These are phyloP conservation scores for Rubus parviflorus DNA, from an alignment of 306 rosid genomes.

Conservation along the genomic window DNA sequence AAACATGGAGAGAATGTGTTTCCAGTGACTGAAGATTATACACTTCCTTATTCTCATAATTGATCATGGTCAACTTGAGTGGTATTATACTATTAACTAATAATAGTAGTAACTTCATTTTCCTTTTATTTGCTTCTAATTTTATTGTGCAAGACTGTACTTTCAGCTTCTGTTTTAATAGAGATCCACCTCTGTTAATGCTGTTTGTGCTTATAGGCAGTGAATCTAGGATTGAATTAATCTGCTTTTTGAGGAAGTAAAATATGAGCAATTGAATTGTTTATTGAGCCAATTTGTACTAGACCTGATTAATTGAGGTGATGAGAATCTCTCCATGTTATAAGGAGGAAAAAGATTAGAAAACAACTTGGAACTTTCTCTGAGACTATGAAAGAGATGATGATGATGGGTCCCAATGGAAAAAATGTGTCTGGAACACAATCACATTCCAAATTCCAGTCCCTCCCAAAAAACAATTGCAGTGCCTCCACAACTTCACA, in stretches of 20 bases:
- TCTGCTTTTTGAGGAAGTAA: not conserved
- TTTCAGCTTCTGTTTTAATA: not conserved
- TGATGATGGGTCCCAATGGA: conserved; percentile 24
- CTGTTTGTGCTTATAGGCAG: not conserved
- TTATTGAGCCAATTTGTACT: conserved; percentile 17
- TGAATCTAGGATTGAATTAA: not conserved
- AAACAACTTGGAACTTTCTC: conserved; percentile 49
- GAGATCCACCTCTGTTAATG: not conserved
- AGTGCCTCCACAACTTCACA: conserved; percentile 45
- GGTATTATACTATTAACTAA: conserved; percentile 27
- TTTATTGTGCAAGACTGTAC: not conserved
- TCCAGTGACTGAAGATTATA: conserved; percentile 32
- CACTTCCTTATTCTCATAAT: conserved; percentile 28
- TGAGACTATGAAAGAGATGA: conserved; percentile 18
- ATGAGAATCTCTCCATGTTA: conserved; percentile 40
- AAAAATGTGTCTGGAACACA: conserved; percentile 42
- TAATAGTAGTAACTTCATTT: not conserved
- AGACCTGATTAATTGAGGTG: conserved; percentile 17
- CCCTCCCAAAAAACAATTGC: conserved; percentile 41
- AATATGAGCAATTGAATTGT: not conserved
- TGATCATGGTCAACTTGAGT: conserved; percentile 56
- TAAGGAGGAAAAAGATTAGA: conserved; percentile 23
- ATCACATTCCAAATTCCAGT: conserved; percentile 59
- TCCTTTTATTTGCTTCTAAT: not conserved
- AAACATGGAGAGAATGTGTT: conserved; percentile 86